Conservation (phyloP, 2,329 filamentous ascomycete genomes). For the Hymenoscyphus linearis region DNA sequence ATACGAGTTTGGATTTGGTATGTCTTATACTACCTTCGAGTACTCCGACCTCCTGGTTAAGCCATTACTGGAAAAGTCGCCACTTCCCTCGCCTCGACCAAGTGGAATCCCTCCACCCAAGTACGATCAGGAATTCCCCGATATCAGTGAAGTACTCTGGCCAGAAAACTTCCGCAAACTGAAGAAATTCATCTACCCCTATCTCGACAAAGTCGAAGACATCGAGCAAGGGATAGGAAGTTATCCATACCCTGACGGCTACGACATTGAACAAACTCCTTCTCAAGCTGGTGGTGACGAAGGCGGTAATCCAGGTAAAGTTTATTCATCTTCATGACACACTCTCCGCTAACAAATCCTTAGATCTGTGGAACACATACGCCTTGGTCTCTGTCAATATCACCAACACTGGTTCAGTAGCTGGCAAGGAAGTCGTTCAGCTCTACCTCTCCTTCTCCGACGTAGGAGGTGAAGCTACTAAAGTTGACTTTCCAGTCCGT, state of each 20-base stretch:
- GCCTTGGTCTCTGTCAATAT: slow-evolving; percentile 50
- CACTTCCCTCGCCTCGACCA: slow-evolving; percentile 30
- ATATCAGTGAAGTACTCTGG: slow-evolving; percentile 47
- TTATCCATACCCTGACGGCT: slow-evolving; percentile 41
- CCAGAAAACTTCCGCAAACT: slow-evolving; percentile 51
- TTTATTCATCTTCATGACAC: neutral
- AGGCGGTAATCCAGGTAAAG: slow-evolving; percentile 44
- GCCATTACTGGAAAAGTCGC: slow-evolving; percentile 34
- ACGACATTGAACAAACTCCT: slow-evolving; percentile 38
- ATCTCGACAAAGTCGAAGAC: slow-evolving; percentile 34
- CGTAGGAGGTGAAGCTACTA: slow-evolving; percentile 18
- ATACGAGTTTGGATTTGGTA: slow-evolving; percentile 81
- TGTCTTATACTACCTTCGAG: slow-evolving; percentile 62
- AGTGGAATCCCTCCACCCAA: slow-evolving; percentile 41
- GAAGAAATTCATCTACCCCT: slow-evolving; percentile 63
- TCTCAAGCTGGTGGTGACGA: slow-evolving; percentile 60
- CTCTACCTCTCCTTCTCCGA: slow-evolving; percentile 44
- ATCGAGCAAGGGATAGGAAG: slow-evolving; percentile 37
- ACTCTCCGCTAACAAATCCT: neutral
- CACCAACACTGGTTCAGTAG: slow-evolving; percentile 50
- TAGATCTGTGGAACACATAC: slow-evolving; percentile 47
- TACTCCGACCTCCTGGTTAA: slow-evolving; percentile 44
- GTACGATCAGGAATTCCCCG: slow-evolving; percentile 46
- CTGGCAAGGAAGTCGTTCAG: slow-evolving; percentile 51
- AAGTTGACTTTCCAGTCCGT: slow-evolving; percentile 56